Percentiles rank a stretch among this genome's conserved stretches.
phyloP scores from a whole-genome alignment of 768 basidiomycete species.

The Royoungia palumana region DNA sequence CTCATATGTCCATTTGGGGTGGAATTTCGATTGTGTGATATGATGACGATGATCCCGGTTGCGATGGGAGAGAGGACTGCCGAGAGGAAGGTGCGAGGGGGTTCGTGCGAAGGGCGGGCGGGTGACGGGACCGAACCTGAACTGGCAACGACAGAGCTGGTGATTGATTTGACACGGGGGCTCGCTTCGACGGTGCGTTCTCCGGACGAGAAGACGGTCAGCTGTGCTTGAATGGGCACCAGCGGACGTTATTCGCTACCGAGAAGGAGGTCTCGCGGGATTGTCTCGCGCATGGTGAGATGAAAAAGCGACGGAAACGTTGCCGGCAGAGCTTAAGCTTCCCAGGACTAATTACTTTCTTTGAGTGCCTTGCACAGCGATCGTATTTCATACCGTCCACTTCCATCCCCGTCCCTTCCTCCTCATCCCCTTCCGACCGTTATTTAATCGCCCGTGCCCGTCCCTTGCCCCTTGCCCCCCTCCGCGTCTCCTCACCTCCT shows the following conservation, averaged over 20 bases:
- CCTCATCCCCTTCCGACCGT: not conserved
- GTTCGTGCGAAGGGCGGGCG: not conserved
- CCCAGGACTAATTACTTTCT: conserved; percentile 32
- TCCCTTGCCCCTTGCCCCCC: not conserved
- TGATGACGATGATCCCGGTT: conserved; percentile 22
- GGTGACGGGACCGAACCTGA: conserved; percentile 14
- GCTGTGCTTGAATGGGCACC: not conserved
- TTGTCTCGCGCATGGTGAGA: conserved; percentile 28
- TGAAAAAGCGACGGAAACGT: conserved; percentile 25
- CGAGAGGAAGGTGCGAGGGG: not conserved
- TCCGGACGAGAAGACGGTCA: not conserved
- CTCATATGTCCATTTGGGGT: conserved; percentile 27
- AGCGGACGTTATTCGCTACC: conserved; percentile 36
- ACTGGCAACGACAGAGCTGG: not conserved
- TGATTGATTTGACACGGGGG: conserved; percentile 8
- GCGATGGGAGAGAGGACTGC: conserved; percentile 6
- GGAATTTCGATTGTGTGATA: conserved; percentile 11
- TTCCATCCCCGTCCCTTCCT: conserved; percentile 5
- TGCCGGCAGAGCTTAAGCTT: conserved; percentile 35
- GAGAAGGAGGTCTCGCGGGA: conserved; percentile 30
- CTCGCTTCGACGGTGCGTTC: conserved; percentile 22
- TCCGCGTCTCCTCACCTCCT: not conserved
- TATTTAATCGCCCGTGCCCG: conserved; percentile 21
- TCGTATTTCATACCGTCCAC: conserved; percentile 27
- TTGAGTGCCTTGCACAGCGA: conserved; percentile 35